Conservation (phyloP, 1,284 basidiomycete species). For the Ceratobasidium sp. region DNA sequence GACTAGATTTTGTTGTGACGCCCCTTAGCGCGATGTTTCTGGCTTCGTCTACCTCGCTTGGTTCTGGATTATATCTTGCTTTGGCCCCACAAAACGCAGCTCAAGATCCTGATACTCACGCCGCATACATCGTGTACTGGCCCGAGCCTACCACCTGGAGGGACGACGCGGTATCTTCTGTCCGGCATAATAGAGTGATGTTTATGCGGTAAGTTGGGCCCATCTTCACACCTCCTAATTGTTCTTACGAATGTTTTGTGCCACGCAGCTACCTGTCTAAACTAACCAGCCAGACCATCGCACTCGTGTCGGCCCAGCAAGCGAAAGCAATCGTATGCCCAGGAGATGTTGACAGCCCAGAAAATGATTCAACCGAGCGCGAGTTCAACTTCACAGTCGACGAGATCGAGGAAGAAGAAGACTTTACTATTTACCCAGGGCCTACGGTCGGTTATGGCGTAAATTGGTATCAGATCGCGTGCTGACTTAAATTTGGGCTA, state of each 20-base stretch:
- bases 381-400: not conserved
- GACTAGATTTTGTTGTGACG: constrained; percentile 29
- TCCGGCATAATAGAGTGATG: constrained; percentile 48
- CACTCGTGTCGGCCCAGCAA: constrained; percentile 48
- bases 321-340: constrained; percentile 39
- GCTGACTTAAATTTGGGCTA: not conserved
- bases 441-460: constrained; percentile 15
- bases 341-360: constrained; percentile 11
- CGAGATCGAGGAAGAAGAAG: constrained; percentile 8
- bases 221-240: not conserved
- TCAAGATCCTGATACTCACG: not conserved
- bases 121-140: constrained; percentile 70
- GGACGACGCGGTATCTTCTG: constrained; percentile 46
- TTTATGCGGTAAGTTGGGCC: constrained; percentile 48
- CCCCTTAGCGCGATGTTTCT: constrained; percentile 53
- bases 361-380: constrained; percentile 35
- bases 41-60: not conserved
- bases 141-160: constrained; percentile 60
- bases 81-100: not conserved
- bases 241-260: not conserved
- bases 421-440: constrained; percentile 8
- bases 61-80: constrained; percentile 10
- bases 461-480: too few relatives aligned
- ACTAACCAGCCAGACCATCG: constrained; percentile 48
- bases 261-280: constrained; percentile 47